Base-by-base conservation (phyloP, 2,329 filamentous ascomycete genomes). In the Orbilia javanica region DNA sequence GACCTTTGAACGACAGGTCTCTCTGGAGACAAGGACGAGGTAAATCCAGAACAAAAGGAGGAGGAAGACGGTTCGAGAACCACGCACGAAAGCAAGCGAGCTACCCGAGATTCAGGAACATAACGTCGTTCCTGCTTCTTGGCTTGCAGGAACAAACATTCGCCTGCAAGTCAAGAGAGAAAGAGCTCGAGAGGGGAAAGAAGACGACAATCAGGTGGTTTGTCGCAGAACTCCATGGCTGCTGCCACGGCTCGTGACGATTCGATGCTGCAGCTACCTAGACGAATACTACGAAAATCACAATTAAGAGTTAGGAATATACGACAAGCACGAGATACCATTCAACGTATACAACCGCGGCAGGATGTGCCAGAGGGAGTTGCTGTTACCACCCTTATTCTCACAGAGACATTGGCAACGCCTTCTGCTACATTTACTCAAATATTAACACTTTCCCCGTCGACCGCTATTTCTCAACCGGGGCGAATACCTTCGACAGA, bases 1-100 rank as follows among this genome's bases (percentile, higher is more conserved):
- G 67, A 62, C 74, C 67, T 78, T 77, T 62, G 62, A 62, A 72
- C 67, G 74, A 78, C 74, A 78, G 74, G 74, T 78, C 74, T 68
- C 42, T 72, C 53, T 64, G 74, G 74, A 66, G 67, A 71, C 64
- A 48, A 57, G 60, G 62, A 36, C 66, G 57, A 68, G 53, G 62
- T 55, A 71, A 39, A 60, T 63, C 44, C 2, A 64, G 63, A 72
- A 53, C 8, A 72, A 52, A 55, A 71, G 73, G 67, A 63, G 55
- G 64, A 68, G 15, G 46, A 64, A 42, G 65, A 42, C 36, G 44
- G 31, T 60, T 42, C 20, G 13, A 39, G 62, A 39, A 64, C 42
- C 18, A 10, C 15, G 42, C 20, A 46, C 52, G 22, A 29, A 68
- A 55, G 66, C 62, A 64, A 78, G 62, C 74, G 67, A 78, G 67